phyloP scores from a whole-genome alignment of 805 yeast genomes.

The Starmerella sp. region DNA sequence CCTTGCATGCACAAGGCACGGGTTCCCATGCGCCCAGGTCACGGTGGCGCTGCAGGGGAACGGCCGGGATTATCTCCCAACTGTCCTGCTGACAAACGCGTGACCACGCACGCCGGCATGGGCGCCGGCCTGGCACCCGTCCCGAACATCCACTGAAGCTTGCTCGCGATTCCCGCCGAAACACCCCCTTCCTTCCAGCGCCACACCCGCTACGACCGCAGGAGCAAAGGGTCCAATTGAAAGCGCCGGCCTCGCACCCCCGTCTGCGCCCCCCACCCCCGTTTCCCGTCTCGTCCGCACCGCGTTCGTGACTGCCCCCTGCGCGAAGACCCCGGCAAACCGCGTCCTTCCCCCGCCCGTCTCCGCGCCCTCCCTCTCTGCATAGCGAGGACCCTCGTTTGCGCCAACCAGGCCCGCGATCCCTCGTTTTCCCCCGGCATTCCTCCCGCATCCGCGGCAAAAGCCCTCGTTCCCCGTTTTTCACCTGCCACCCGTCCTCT shows the following conservation, averaged over 20 bases:
- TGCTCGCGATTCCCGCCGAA: neutral
- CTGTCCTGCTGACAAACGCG: neutral
- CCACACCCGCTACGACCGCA: neutral
- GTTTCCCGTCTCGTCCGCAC: neutral
- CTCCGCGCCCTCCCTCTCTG: neutral
- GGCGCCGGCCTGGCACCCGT: neutral
- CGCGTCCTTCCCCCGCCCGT: neutral
- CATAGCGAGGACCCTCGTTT: neutral
- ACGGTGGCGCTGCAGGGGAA: conserved; percentile 2
- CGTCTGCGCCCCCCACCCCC: neutral
- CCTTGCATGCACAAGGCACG: neutral
- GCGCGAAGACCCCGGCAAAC: neutral
- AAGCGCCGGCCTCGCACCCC: neutral
- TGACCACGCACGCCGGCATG: neutral
- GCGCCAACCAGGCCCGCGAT: neutral
- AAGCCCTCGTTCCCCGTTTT: neutral
- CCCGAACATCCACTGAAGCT: neutral
- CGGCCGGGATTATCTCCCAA: neutral
- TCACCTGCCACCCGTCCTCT: neutral
- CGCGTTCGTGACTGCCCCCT: neutral
- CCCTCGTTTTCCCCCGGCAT: neutral
- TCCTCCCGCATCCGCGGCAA: neutral
- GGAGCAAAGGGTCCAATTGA: neutral
- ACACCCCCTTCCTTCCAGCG: neutral
- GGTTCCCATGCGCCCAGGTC: neutral